Evolutionary conservation across 2,329 filamentous ascomycete species (phyloP).

Genomic region (Colletotrichum tamarilloi): DNA sequence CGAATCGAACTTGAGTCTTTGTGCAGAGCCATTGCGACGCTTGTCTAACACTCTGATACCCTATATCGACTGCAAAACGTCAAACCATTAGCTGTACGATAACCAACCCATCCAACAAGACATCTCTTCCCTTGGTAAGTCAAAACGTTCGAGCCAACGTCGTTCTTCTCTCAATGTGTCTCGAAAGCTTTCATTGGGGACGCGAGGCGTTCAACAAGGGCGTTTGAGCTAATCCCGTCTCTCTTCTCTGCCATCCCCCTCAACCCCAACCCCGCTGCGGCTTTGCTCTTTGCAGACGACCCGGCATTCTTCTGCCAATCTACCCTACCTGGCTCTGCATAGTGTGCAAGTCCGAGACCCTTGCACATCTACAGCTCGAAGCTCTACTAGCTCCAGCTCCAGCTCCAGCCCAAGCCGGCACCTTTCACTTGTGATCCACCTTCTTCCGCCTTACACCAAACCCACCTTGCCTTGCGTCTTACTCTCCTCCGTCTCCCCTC

Average conservation of each 20-base stretch:
- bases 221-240: constrained; percentile 12
- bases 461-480: background rate
- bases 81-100: background rate
- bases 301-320: background rate
- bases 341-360: constrained; percentile 9
- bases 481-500: background rate
- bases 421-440: background rate
- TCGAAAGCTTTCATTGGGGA: constrained; percentile 29
- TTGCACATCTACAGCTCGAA: background rate
- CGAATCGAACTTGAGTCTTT: background rate
- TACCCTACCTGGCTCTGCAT: constrained; percentile 6
- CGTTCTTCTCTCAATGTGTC: constrained; percentile 25
- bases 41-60: background rate
- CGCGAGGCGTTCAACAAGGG: constrained; percentile 34
- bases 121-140: constrained; percentile 14
- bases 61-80: background rate
- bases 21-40: background rate
- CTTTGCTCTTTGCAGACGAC: constrained; percentile 22
- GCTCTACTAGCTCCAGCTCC: background rate
- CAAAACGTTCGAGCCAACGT: background rate
- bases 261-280: constrained; percentile 25
- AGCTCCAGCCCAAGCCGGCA: background rate
- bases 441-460: background rate
- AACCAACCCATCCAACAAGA: background rate
- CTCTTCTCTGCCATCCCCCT: background rate